Evolutionary conservation across 352 stramenopile species (phyloP), one percentile per base, ranked within the genome.

Genomic region (Phytopythium litorale): DNA sequence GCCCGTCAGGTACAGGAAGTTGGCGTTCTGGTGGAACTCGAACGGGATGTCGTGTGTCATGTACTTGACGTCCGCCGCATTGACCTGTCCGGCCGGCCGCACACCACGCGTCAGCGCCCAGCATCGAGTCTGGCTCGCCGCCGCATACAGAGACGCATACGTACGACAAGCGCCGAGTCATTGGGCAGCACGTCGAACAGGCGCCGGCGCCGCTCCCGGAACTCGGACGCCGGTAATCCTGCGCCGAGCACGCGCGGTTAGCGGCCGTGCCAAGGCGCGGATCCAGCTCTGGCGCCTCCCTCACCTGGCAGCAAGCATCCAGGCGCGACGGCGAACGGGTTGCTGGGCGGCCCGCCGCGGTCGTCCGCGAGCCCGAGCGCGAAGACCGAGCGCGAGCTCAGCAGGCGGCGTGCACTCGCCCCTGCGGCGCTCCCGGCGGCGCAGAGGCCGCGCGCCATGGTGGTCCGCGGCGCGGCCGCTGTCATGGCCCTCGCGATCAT

Each of bases 11-110:
- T 94, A 94, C 62, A 91, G 73, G 56, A 94, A 94, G 71, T 92
- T 89, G 58, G 74, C 81, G 74, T 89, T 89, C 67, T 94, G 85
- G 58, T 88, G 83, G 59, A 94, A 94, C 43, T 94, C 85, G 70
- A 86, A 94, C 59, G 85, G 85, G 37, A 94, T 94, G 55, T 94
- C 85, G 72, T 94, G 77, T n/a, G 85, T 89, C 81, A 91, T 90
- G 69, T 80, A 94, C 73, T 92, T 90, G 62, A 82, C 85, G 53
- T 84, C 75, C 3, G 81, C 78, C 3, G 83, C 85, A 28, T 88
- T 87, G 8, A 88, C 42, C 77, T 86, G 35, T 19, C 30, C 23
- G 21, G 7, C 28, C n/a, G 7, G 7, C 28, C n/a, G 7, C 18
- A 19, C 19, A 0, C 21, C 7, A 13, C 9, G 1, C 32, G 51